Conservation (phyloP, 2,329 filamentous ascomycete species). For the Hysterium pulicare region DNA sequence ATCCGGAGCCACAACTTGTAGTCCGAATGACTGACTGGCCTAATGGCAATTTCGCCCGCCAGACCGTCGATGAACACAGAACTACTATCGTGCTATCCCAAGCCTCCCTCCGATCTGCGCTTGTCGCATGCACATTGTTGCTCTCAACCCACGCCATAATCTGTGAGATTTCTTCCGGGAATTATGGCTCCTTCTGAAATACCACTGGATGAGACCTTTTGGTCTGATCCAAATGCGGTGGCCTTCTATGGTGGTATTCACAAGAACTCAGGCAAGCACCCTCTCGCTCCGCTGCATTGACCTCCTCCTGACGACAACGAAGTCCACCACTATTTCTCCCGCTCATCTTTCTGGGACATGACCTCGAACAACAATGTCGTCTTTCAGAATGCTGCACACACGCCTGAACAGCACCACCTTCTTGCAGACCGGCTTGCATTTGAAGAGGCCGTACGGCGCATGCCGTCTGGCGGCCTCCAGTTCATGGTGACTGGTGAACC, state of each 20-base stretch:
- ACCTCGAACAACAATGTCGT: slow-evolving; percentile 58
- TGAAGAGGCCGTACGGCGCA: slow-evolving; percentile 52
- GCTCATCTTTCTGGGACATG: slow-evolving; percentile 62
- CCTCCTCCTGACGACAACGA: not conserved
- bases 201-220: slow-evolving; percentile 65
- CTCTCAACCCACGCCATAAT: too few relatives aligned
- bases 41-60: too few relatives aligned
- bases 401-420: slow-evolving; percentile 48
- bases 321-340: slow-evolving; percentile 61
- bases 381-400: slow-evolving; percentile 49
- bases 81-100: too few relatives aligned
- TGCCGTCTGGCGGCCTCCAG: slow-evolving; percentile 51
- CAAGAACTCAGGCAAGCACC: slow-evolving; percentile 45
- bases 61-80: too few relatives aligned
- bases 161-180: too few relatives aligned
- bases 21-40: too few relatives aligned
- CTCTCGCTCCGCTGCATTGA: not conserved
- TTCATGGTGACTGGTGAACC: slow-evolving; percentile 60
- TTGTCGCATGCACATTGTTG: not conserved
- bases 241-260: slow-evolving; percentile 58
- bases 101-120: too few relatives aligned
- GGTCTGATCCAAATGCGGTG: slow-evolving; percentile 53
- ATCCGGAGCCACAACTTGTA: too few relatives aligned
- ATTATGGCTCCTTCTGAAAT: slow-evolving; percentile 45
- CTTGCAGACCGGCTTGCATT: slow-evolving; percentile 56